Base-by-base conservation (phyloP, 208 protist genomes). In the Wallacemonas rigidus region DNA sequence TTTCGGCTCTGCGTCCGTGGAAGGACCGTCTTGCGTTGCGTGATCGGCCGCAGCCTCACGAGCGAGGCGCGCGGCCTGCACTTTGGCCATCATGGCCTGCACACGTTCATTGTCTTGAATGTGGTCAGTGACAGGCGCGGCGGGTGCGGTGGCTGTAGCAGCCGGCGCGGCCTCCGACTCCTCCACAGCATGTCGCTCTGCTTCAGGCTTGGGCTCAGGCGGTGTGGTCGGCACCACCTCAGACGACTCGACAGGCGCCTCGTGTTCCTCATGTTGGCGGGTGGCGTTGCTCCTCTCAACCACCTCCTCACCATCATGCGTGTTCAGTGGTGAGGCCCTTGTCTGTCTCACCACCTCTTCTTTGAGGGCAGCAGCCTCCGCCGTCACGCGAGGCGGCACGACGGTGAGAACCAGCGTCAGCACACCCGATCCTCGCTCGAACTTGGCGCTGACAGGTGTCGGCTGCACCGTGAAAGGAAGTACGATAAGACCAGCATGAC, bases 391-490 rank as follows among this genome's bases (percentile, higher is more conserved):
- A 8, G 91, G 91, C 26, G 91, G 91, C 51, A 94, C 74, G 44
- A 97, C 89, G 36, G 65, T 71, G 50, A 97, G 77, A 57, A 82
- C 82, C 17, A 97, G 77, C 43, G 86, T 94, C 51, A 97, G 80
- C 45, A 89, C 63, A 3, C 80, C 67, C 1, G 71, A 80, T 0
- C 45, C 41, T n/a, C 77, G 74, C 36, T 95, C 88, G 63, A 95
- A 92, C 71, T 82, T 86, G 8, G 92, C 92, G 57, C 76, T 75
- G 12, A 72, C 36, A n/a, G 92, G 89, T 12, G 68, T 81, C 61
- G 75, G 56, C 70, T 91, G 76, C 51, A 97, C 92, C 1, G 89
- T 77, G 67, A 95, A 97, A 3, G 92, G 92, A 38, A 97, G 75
- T 51, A 85, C 79, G 17, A 97, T 3, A 6, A 85, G 70, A 1